Evolutionary conservation across 768 basidiomycete species (phyloP).

Genomic region (Cystobasidium onofrii): DNA sequence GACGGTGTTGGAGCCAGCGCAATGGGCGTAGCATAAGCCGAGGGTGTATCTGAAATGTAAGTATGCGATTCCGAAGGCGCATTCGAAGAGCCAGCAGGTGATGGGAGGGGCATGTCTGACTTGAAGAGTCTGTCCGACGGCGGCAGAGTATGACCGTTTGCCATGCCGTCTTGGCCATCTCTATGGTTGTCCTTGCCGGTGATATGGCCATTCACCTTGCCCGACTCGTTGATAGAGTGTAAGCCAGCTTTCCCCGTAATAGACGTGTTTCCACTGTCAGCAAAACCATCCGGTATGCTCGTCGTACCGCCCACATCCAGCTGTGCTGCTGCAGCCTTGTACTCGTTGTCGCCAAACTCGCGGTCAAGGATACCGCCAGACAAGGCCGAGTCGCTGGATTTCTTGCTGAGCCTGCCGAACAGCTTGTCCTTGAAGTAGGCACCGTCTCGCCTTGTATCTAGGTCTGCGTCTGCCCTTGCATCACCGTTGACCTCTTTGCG

Average conservation of each 20-base stretch:
- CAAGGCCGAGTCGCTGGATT: background rate
- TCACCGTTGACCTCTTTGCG: no score
- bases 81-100: background rate
- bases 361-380: background rate
- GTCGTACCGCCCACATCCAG: background rate
- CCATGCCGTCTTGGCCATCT: background rate
- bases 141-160: background rate
- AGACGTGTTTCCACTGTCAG: background rate
- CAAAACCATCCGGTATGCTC: background rate
- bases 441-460: background rate
- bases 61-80: background rate
- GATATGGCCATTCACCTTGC: background rate
- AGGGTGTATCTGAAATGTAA: background rate
- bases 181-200: background rate
- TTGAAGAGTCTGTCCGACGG: background rate
- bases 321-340: background rate
- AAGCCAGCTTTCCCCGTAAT: background rate
- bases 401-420: background rate
- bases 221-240: background rate
- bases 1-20: background rate
- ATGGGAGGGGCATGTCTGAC: background rate
- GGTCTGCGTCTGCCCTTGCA: no score
- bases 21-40: background rate
- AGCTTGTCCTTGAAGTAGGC: background rate
- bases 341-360: background rate